These are phyloP conservation scores for Leptographium galeiforme DNA, from an alignment of 2,329 filamentous ascomycete species.

Conservation along the genomic window DNA sequence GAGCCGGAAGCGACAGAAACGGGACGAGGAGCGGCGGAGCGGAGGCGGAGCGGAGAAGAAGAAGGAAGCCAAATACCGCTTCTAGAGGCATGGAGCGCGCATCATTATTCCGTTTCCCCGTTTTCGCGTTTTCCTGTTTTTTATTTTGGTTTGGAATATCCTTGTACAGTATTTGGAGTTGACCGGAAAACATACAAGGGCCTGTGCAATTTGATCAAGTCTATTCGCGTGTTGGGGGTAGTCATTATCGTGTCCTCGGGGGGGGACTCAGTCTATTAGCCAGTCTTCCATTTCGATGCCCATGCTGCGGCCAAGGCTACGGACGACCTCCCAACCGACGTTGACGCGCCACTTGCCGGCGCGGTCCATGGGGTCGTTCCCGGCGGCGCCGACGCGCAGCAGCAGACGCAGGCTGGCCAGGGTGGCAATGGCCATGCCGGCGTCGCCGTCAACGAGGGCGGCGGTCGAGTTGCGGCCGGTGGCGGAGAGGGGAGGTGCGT, in stretches of 20 bases:
- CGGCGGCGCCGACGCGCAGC: constrained; percentile 44
- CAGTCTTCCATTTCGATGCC: constrained; percentile 71
- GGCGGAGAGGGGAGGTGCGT: constrained; percentile 15
- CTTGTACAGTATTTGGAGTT: neutral
- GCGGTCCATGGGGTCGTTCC: constrained; percentile 52
- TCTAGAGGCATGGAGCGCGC: constrained; percentile 16
- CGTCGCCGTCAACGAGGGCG: constrained; percentile 35
- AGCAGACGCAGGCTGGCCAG: constrained; percentile 57
- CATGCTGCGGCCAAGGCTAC: constrained; percentile 56
- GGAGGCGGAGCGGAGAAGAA: constrained; percentile 32
- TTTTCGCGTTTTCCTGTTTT: neutral
- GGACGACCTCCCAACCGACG: constrained; percentile 64
- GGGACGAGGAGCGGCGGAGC: constrained; percentile 62
- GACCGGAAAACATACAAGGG: neutral
- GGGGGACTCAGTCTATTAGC: constrained; percentile 43
- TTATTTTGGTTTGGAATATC: neutral
- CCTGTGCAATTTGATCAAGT: neutral
- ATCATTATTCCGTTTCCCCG: no score
- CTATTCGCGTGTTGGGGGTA: no score
- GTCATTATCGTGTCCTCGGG: no score
- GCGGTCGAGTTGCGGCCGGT: constrained; percentile 10
- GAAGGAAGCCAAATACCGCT: constrained; percentile 40
- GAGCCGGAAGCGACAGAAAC: constrained; percentile 77
- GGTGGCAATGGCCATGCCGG: constrained; percentile 56
- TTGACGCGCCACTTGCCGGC: constrained; percentile 66